Evolutionary conservation across 2,329 filamentous ascomycete species (phyloP).

Genomic region (Lachnellula cervina): DNA sequence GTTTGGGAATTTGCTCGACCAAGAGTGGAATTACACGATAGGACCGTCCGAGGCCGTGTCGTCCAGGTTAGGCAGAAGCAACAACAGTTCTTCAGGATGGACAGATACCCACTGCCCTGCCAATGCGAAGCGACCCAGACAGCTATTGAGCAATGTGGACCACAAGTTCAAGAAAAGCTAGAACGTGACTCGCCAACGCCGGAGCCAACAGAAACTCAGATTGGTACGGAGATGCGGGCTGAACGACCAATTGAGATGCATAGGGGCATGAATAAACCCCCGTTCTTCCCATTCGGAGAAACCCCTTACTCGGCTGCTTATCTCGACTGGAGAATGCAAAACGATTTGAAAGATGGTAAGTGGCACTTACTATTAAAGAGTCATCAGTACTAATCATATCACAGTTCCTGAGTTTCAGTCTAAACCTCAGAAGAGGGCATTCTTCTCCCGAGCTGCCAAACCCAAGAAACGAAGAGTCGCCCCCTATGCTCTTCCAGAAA

Average conservation of each 20-base stretch:
- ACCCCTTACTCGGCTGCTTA: slow-evolving; percentile 25
- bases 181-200: not conserved
- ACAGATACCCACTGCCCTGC: slow-evolving; percentile 18
- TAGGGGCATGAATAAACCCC: slow-evolving; percentile 8
- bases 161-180: slow-evolving; percentile 8
- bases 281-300: slow-evolving; percentile 28
- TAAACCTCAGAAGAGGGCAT: not conserved
- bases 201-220: not conserved
- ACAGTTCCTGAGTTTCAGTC: slow-evolving; percentile 20
- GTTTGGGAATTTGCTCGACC: slow-evolving; percentile 27
- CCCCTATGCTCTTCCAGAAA: slow-evolving; percentile 12
- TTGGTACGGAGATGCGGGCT: not conserved
- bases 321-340: slow-evolving; percentile 20
- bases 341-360: slow-evolving; percentile 26
- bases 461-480: not conserved
- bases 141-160: slow-evolving; percentile 14
- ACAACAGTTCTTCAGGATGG: slow-evolving; percentile 21
- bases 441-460: not conserved
- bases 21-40: not conserved
- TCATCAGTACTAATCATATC: slow-evolving; percentile 3
- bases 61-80: slow-evolving; percentile 1
- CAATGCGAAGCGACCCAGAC: slow-evolving; percentile 14
- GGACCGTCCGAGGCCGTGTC: not conserved
- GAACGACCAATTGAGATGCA: slow-evolving; percentile 4
- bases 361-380: not conserved